Evolutionary conservation across 495 filamentous ascomycete species (phyloP).

Genomic region (Parachaetomium inaequale): DNA sequence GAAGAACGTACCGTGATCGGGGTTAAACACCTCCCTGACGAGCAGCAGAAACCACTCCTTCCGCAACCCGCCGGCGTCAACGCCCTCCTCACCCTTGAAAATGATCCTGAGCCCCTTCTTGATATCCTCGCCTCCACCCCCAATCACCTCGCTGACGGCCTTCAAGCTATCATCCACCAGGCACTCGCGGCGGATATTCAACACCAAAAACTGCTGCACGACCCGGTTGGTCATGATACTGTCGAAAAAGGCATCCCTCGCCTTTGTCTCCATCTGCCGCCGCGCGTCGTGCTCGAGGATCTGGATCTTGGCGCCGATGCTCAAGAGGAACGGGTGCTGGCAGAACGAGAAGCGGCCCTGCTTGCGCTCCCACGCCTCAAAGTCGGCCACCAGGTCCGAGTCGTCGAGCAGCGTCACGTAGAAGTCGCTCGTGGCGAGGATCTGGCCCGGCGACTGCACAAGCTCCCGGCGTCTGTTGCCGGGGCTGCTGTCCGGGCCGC

Average conservation of each 20-base stretch:
- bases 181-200: constrained; percentile 81
- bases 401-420: constrained; percentile 87
- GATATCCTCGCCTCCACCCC: constrained; percentile 77
- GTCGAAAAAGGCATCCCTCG: constrained; percentile 86
- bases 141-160: constrained; percentile 82
- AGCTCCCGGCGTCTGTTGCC: constrained; percentile 24
- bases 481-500: background rate
- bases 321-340: constrained; percentile 91
- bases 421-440: constrained; percentile 73
- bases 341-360: constrained; percentile 81
- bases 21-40: constrained; percentile 88
- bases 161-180: constrained; percentile 87
- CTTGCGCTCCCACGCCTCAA: constrained; percentile 80
- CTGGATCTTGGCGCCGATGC: constrained; percentile 89
- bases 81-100: constrained; percentile 84
- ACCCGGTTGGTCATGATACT: constrained; percentile 72
- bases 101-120: constrained; percentile 90
- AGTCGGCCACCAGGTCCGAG: constrained; percentile 80
- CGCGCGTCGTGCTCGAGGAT: constrained; percentile 88
- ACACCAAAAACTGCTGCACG: constrained; percentile 73
- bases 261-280: constrained; percentile 87
- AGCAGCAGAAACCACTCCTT: constrained; percentile 97
- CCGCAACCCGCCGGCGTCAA: constrained; percentile 85
- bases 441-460: constrained; percentile 30
- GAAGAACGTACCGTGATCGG: constrained; percentile 69